Evolutionary conservation across 495 filamentous ascomycete genomes (phyloP), one percentile per base, ranked within the genome.

Genomic region (Podospora pseudopauciseta): DNA sequence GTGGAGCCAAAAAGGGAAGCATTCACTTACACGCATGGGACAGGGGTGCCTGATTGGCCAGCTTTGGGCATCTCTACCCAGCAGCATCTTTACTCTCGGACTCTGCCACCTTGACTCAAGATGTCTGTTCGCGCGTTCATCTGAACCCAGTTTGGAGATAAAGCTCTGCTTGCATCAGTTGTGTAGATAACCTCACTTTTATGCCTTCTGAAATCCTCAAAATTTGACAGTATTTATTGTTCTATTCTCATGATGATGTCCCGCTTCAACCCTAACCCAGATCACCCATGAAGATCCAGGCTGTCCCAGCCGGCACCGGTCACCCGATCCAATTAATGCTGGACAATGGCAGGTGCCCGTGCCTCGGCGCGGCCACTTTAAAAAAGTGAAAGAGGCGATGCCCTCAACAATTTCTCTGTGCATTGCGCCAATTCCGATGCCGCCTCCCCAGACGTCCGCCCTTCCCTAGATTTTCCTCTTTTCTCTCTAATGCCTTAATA

Each of bases 351-450:
- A 49, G 39, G 39, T 49, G 39, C 39, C 39, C 18, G 60, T 27
- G 60, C 60, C 60, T 62, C 60, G 60, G 20, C 60, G 61, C 61
- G 20, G 30, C 61, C 28, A 28, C 28, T 20, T 20, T 61, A 5
- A 63, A 63, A 49, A 44, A 39, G 4, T 16, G 16, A 49, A 63
- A 49, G 56, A 20, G 56, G 56, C 56, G 56, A 59, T 59, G 56
- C 26, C 39, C 39, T 23, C 61, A 63, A 63, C 59, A 61, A 61
- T 61, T 63, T 63, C 34, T 39, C 20, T 49, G 15, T 39, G 30
- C 58, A 28, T 49, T 39, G 39, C 39, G 39, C 39, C 39, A 49
- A 49, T 49, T 13, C 39, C 2, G 5, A 49, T 49, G 39, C 39
- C 39, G 39, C 39, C 39, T 49, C 15, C 13, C 39, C 39, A 11